Percentiles rank a stretch among this genome's conserved stretches.
Evolutionary conservation across 2,329 filamentous ascomycete species (phyloP).

Genomic region (Aureobasidium leucospermi): DNA sequence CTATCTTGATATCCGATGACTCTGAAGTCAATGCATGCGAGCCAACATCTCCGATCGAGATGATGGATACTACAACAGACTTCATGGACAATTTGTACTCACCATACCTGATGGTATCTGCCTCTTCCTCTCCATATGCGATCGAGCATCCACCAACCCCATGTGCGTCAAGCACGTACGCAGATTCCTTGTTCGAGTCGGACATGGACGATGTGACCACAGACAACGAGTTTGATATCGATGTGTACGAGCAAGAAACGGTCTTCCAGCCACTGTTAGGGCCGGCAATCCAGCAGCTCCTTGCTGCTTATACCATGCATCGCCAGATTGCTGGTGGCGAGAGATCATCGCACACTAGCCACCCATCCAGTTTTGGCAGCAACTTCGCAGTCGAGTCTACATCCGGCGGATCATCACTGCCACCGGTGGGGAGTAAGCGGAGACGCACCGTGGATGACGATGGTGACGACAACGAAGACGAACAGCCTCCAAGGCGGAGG

Average conservation of each 20-base stretch:
- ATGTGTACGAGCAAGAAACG: neutral
- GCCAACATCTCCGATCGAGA: neutral
- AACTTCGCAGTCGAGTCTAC: neutral
- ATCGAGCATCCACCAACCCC: neutral
- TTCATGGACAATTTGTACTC: neutral
- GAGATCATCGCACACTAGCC: neutral
- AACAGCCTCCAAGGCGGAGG: neutral
- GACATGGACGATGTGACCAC: neutral
- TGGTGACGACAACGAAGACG: slow-evolving; percentile 1
- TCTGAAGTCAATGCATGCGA: neutral
- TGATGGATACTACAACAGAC: neutral
- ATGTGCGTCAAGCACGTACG: neutral
- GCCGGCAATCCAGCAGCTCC: neutral
- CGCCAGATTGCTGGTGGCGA: neutral
- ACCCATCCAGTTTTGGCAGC: neutral
- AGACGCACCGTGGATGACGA: neutral
- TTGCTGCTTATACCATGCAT: neutral
- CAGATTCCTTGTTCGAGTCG: neutral
- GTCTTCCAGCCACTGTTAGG: neutral
- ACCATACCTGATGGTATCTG: neutral
- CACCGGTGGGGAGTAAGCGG: neutral
- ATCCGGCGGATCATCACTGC: neutral
- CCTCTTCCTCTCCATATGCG: neutral
- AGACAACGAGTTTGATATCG: neutral
- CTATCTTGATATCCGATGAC: neutral